Evolutionary conservation across 2,329 filamentous ascomycete genomes (phyloP), one percentile per base, ranked within the genome.

Genomic region (Pseudophaeomoniella oleicola): DNA sequence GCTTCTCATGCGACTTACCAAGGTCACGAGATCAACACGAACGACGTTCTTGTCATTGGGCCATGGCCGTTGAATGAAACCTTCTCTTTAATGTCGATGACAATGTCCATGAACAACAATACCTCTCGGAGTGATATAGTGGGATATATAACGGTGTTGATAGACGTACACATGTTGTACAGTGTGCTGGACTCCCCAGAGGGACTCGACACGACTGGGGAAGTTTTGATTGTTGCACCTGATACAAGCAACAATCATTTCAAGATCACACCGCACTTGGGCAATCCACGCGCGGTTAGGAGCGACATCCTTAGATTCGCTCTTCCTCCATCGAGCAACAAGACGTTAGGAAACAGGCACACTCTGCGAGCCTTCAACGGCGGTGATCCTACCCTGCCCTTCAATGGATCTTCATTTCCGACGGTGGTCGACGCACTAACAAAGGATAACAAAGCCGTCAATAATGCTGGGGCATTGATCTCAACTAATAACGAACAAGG

Each of bases 131-230:
- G 60, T 3, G 75, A 80, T 42, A 71, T 88, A 1, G 65, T 94
- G 4, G 87, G 84, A 2, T 94, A 85, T 63, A 71, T 94, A 62
- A 93, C 85, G 1, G 62, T 88, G 2, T 65, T 93, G n/a, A 70
- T 81, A 38, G 72, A 81, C 38, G 78, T 78, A 2, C 60, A 62
- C 3, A 67, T 79, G 2, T 63, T 90, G 3, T 61, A 75, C n/a
- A 56, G 67, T 32, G 69, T 85, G 1, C 61, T 77, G 16, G 57
- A 61, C 13, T 80, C 78, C 2, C 59, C 65, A 2, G 81, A 86
- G 53, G 84, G 83, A 1, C 52, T 93, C 5, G 81, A 76, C 16
- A 53, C 66, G 0, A 82, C 76, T 0, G 85, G 84, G 4, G 59
- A 78, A 12, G 75, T 81, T 2, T 60, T 92, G 16, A 53, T 92